Conservation (phyloP, 768 basidiomycete species). For the Lentinula guzmanii region DNA sequence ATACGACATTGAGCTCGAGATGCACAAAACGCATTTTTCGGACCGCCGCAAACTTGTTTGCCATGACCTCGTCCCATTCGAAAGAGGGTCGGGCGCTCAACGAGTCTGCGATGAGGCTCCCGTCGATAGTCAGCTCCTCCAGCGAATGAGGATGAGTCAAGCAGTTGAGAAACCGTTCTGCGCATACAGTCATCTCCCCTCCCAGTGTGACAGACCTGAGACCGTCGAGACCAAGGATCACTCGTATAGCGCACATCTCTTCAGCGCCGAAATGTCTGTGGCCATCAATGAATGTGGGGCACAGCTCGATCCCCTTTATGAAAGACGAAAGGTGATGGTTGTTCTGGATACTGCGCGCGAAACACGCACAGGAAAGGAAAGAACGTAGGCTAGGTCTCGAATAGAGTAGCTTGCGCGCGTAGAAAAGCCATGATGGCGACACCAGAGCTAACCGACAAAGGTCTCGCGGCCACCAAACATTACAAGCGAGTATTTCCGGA, state of each 20-base stretch:
- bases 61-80: conserved; percentile 49
- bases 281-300: conserved; percentile 20
- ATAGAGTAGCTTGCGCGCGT: conserved; percentile 40
- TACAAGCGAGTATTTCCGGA: conserved; percentile 39
- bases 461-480: conserved; percentile 52
- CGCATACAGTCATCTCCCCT: conserved; percentile 37
- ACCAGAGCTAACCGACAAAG: conserved; percentile 40
- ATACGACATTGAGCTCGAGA: conserved; percentile 37
- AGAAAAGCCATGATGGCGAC: conserved; percentile 42
- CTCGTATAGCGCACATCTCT: conserved; percentile 32
- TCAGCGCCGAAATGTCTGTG: conserved; percentile 13
- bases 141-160: conserved; percentile 35
- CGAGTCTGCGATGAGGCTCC: conserved; percentile 23
- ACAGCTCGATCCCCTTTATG: conserved; percentile 36
- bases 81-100: conserved; percentile 30
- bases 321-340: conserved; percentile 25
- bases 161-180: conserved; percentile 41
- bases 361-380: conserved; percentile 31
- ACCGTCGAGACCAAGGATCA: conserved; percentile 35
- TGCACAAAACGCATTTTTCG: conserved; percentile 34
- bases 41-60: conserved; percentile 38
- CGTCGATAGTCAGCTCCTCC: conserved; percentile 41
- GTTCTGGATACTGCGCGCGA: conserved; percentile 34
- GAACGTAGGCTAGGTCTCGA: conserved; percentile 33
- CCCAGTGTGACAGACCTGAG: conserved; percentile 39